phyloP scores from a whole-genome alignment of 495 filamentous ascomycete species.

The Tuber brumale region DNA sequence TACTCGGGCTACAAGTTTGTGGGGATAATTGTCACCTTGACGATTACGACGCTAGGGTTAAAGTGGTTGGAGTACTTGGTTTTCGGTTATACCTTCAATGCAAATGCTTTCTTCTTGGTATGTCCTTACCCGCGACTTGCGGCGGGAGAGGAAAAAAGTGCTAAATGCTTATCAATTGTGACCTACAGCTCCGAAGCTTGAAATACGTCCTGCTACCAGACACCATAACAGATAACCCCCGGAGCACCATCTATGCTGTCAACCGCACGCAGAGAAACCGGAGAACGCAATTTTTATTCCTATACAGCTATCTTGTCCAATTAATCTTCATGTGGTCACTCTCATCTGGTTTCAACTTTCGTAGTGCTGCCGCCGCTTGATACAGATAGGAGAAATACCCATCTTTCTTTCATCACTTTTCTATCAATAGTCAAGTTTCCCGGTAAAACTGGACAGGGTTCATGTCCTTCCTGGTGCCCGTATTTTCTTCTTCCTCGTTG shows the following conservation, averaged over 20 bases:
- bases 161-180: slow-evolving; percentile 5
- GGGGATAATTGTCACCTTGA: slow-evolving; percentile 72
- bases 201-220: slow-evolving; percentile 96
- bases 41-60: slow-evolving; percentile 64
- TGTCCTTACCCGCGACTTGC: slow-evolving; percentile 34
- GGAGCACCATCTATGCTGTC: slow-evolving; percentile 53
- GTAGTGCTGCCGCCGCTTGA: neutral
- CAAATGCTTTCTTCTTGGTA: slow-evolving; percentile 95
- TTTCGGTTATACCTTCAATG: slow-evolving; percentile 85
- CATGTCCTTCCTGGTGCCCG: neutral
- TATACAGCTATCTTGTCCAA: slow-evolving; percentile 93
- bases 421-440: neutral
- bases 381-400: neutral
- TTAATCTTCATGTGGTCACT: slow-evolving; percentile 95
- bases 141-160: neutral
- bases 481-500: neutral
- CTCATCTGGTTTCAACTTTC: slow-evolving; percentile 43
- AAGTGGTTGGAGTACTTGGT: slow-evolving; percentile 81
- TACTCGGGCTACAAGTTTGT: slow-evolving; percentile 99
- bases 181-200: slow-evolving; percentile 75
- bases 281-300: slow-evolving; percentile 88
- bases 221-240: slow-evolving; percentile 45
- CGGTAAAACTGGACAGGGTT: neutral
- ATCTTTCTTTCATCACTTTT: neutral
- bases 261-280: slow-evolving; percentile 73